Evolutionary conservation across 352 stramenopile genomes (phyloP).

Genomic region (Phytophthora tentaculata): DNA sequence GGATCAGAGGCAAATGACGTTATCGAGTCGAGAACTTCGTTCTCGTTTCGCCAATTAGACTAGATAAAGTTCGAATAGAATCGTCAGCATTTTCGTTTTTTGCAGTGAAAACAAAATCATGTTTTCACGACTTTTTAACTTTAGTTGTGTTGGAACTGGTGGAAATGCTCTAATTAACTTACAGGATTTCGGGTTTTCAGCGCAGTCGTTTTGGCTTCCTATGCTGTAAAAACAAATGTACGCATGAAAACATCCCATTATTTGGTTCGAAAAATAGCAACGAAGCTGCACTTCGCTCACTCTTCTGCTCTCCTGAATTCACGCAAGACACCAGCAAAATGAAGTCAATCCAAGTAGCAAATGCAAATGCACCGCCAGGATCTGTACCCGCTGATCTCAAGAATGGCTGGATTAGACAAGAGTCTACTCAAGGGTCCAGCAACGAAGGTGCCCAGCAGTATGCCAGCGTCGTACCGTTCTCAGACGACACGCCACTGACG

Average conservation of each 20-base stretch:
- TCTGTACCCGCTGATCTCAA: conserved; percentile 26
- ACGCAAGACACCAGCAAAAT: conserved; percentile 8
- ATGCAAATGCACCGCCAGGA: conserved; percentile 20
- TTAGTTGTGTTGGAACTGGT: no score
- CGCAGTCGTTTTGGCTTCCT: no score
- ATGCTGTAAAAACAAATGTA: no score
- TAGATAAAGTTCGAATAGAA: no score
- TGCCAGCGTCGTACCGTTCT: conserved; percentile 31
- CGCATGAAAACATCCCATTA: no score
- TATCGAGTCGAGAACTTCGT: conserved; percentile 17
- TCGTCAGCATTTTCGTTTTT: no score
- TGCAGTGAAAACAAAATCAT: no score
- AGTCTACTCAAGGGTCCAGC: conserved; percentile 8
- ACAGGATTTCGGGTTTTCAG: no score
- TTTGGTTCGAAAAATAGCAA: no score
- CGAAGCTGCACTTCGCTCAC: no score
- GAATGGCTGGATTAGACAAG: conserved; percentile 24
- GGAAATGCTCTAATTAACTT: no score
- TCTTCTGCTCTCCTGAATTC: not conserved
- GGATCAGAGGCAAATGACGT: not conserved
- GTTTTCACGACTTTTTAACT: no score
- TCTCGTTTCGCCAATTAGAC: conserved; percentile 30
- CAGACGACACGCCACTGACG: conserved; percentile 25
- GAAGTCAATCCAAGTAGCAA: conserved; percentile 22
- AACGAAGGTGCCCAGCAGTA: conserved; percentile 25